Base-by-base conservation (phyloP, 305 asterid species). In the Solanum hybrid region DNA sequence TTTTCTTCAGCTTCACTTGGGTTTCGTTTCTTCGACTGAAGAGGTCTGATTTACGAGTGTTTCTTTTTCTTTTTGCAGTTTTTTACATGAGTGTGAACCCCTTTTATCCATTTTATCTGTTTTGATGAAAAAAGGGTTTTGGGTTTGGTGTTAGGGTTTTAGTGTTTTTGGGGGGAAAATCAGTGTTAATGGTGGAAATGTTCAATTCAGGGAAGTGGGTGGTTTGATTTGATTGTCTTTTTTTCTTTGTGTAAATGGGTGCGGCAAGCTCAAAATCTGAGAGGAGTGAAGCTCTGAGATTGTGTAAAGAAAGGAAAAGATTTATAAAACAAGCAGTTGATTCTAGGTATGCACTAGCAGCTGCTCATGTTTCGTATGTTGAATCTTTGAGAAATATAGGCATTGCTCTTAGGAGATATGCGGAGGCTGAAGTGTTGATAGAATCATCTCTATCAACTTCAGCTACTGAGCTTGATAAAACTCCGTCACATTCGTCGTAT, bases 331-430 rank as follows among this genome's bases (percentile, higher is more conserved):
- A 94, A 93, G 99, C 99, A 7, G 95, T 94, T 79, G 99, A 97
- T 93, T 97, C 98, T 3, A 93, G 99, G 89, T 97, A 93, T 84
- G 97, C 97, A 78, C 91, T 96, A 88, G 99, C 99, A 37, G 99
- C 99, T 88, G 97, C 98, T 3, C 99, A 97, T 89, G 97, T 96
- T 90, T 95, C 98, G 2, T 97, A 97, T 89, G 94, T 94, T 89
- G 96, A 95, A 88, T 96, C 99, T 71, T 93, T 97, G 86, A 94
- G 94, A 85, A 96, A 94, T 92, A 93, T 96, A 89, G 99, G 99
- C 89, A 91, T 91, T 94, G 98, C 96, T 90, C 98, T 97, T 77
- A 92, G 96, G 90, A 95, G 98, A 90, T 97, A 93, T 86, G 99
- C 99, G 10, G 99, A 96, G 93, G 98, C 98, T 32, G 98, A 97